A percentile compares a stretch with the other conserved stretches of the same genome.
phyloP scores from a whole-genome alignment of 768 basidiomycete genomes.

The Neoboletus subvelutipes region DNA sequence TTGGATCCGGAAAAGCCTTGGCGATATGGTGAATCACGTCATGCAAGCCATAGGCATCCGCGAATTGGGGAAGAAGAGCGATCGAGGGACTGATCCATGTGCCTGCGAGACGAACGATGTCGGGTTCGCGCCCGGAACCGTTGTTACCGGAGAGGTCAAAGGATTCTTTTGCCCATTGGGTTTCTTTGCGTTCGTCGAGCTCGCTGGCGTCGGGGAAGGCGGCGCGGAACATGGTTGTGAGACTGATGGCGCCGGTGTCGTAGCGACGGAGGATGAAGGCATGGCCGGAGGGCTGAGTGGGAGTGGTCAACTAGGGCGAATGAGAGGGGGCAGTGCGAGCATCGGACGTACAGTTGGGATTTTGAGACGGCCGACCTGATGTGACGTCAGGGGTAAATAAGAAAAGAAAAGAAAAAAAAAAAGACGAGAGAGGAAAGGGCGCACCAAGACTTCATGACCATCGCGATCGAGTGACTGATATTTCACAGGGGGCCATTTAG shows the following conservation, averaged over 20 bases:
- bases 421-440: conserved; percentile 21
- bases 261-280: conserved; percentile 93
- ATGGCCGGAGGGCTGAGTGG: conserved; percentile 65
- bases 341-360: conserved; percentile 73
- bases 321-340: neutral
- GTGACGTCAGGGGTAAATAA: conserved; percentile 22
- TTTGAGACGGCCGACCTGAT: conserved; percentile 85
- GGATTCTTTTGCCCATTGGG: conserved; percentile 78
- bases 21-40: conserved; percentile 65
- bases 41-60: conserved; percentile 61
- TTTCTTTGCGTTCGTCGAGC: conserved; percentile 72
- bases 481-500: conserved; percentile 71
- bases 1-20: conserved; percentile 74
- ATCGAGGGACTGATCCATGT: conserved; percentile 75
- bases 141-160: conserved; percentile 81
- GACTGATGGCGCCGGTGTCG: conserved; percentile 88
- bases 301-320: conserved; percentile 21
- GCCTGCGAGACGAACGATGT: conserved; percentile 78
- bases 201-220: conserved; percentile 85
- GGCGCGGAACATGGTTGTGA: conserved; percentile 96
- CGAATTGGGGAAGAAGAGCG: conserved; percentile 58
- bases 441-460: conserved; percentile 80
- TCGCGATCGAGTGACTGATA: conserved; percentile 90
- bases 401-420: neutral
- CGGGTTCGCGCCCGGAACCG: conserved; percentile 57